Percentiles rank a stretch among this genome's conserved stretches.
Conservation (phyloP, 2,329 filamentous ascomycete species). For the Chrysosporium queenslandicum region DNA sequence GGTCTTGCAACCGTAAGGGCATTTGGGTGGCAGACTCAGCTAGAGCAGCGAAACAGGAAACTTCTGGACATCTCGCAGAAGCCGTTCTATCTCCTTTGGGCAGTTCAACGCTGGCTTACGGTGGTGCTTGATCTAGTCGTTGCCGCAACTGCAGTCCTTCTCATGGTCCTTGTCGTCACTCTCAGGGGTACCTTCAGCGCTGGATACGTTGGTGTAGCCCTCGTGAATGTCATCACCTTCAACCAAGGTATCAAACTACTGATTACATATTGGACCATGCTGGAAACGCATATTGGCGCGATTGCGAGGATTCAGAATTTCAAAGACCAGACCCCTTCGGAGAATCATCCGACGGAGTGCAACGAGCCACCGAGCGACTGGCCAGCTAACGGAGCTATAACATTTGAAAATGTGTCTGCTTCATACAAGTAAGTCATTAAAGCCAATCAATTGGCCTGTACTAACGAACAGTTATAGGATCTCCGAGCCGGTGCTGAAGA, state of each 20-base stretch:
- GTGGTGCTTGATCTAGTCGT: conserved; percentile 34
- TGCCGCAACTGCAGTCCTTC: conserved; percentile 28
- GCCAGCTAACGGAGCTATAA: conserved; percentile 15
- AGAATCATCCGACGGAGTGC: conserved; percentile 18
- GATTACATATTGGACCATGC: conserved; percentile 1
- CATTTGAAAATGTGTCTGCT: conserved; percentile 9
- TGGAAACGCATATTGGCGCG: conserved; percentile 18
- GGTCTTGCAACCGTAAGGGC: background rate
- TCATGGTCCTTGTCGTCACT: conserved; percentile 29
- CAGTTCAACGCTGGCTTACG: conserved; percentile 31
- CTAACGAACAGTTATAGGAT: too few relatives aligned
- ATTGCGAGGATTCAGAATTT: conserved; percentile 18
- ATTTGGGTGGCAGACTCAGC: background rate
- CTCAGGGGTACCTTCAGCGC: conserved; percentile 21
- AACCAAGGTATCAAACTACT: background rate
- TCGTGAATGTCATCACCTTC: background rate
- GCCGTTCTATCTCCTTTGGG: conserved; percentile 29
- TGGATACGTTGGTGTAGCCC: conserved; percentile 20
- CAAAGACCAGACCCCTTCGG: conserved; percentile 14
- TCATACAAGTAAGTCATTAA: background rate
- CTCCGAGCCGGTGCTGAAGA: background rate
- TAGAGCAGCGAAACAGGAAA: conserved; percentile 15
- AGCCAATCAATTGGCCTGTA: too few relatives aligned
- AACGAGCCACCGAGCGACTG: conserved; percentile 17
- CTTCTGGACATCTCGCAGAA: conserved; percentile 29